Base-by-base conservation (phyloP, 106 monocot genomes). In the Allium cepa region DNA sequence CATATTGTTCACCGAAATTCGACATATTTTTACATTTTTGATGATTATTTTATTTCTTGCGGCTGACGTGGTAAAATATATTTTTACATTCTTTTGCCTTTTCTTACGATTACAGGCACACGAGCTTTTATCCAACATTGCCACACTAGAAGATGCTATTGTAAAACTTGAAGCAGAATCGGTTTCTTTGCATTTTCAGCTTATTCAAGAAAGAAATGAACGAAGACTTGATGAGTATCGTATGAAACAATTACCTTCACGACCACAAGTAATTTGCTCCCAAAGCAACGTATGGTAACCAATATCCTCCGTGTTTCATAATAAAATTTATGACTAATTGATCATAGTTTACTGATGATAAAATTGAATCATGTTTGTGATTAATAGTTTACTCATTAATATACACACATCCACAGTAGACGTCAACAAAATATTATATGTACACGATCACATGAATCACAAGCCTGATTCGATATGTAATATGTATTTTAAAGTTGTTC, bases 131-230 rank as follows among this genome's bases (percentile, higher is more conserved):
- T 84, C 75, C 27, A 78, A 84, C 80, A 89, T 97, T 72, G 69
- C 75, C 57, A 79, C 49, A 59, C 68, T 92, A 60, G 86, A 97
- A 73, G 65, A 14, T 22, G 69, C 80, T 56, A 63, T 89, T 66
- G 68, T 68, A 49, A 84, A 67, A 70, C 86, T 97, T 12, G 92
- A 92, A 80, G 86, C 88, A 74, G 88, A 92, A 71, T 74, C 80
- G 46, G 65, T 78, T 8, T 82, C 82, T 68, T 77, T 92, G 76
- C 85, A 89, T 75, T 86, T 72, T 72, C 88, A 92, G 72, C 78
- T 97, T 49, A 87, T 89, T 74, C 96, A 92, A 67, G 96, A 92
- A 82, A 84, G 96, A 84, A 89, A 88, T 74, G 92, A 97, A 69
- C 77, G 92, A 64, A 81, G 78, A 36, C 78, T 97, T 67, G 74